Conservation (phyloP, 495 filamentous ascomycete species). For the Schizothecium vesticola region DNA sequence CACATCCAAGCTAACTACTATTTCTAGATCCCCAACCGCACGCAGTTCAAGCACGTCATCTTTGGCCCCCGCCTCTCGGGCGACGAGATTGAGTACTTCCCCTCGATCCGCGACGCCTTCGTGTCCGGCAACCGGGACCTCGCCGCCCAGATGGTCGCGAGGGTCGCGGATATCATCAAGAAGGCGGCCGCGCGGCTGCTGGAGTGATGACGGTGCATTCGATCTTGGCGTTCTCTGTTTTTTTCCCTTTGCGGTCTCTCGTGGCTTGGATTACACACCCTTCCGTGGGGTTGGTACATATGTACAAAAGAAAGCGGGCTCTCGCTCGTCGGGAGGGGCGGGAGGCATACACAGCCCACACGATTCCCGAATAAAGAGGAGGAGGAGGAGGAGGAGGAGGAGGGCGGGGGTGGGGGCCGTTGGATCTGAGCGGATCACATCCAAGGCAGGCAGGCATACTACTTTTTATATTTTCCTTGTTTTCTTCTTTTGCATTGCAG, state of each 20-base stretch:
- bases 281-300: neutral
- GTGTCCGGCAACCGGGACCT: constrained; percentile 63
- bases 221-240: neutral
- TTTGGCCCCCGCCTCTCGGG: constrained; percentile 73
- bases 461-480: neutral
- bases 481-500: constrained; percentile 16
- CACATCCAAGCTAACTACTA: neutral
- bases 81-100: constrained; percentile 73
- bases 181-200: constrained; percentile 47
- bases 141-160: constrained; percentile 65
- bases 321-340: no score
- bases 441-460: neutral
- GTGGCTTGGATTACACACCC: neutral
- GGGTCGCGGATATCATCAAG: constrained; percentile 62
- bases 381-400: neutral
- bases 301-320: neutral
- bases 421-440: neutral
- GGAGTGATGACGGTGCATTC: neutral
- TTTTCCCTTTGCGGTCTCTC: neutral
- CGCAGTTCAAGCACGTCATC: constrained; percentile 91
- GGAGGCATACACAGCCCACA: neutral
- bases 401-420: no score
- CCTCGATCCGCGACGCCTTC: constrained; percentile 76
- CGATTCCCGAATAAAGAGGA: neutral
- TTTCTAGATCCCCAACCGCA: constrained; percentile 72